A percentile compares a stretch with the other conserved stretches of the same genome.
Evolutionary conservation across 768 basidiomycete species (phyloP).

Genomic region (Rhodotorula sphaerocarpa): DNA sequence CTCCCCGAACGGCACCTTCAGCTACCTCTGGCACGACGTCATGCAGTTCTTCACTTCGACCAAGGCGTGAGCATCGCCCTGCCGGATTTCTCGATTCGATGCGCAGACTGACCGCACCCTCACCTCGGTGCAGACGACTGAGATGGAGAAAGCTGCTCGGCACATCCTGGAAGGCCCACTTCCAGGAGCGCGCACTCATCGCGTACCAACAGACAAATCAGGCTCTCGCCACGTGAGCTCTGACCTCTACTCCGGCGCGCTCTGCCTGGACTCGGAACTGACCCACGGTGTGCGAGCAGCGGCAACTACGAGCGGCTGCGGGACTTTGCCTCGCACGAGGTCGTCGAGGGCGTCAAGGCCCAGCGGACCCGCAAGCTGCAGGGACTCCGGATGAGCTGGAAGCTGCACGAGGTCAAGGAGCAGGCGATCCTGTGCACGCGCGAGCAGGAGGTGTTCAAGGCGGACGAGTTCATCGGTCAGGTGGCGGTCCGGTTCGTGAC

Average conservation of each 20-base stretch:
- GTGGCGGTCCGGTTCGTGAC: conserved; percentile 26
- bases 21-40: conserved; percentile 13
- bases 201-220: conserved; percentile 25
- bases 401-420: conserved; percentile 28
- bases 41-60: background rate
- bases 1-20: background rate
- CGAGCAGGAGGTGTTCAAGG: conserved; percentile 31
- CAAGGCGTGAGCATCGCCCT: background rate
- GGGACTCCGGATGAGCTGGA: conserved; percentile 29
- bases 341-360: conserved; percentile 26
- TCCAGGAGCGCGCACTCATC: conserved; percentile 10
- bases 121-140: background rate
- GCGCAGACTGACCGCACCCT: background rate
- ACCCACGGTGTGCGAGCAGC: background rate
- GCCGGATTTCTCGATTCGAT: too few species aligned
- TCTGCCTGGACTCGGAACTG: too few species aligned
- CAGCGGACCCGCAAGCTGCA: conserved; percentile 23
- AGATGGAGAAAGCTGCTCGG: conserved; percentile 23
- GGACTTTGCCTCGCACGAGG: conserved; percentile 10
- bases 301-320: conserved; percentile 25
- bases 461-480: conserved; percentile 29
- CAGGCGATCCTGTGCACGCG: conserved; percentile 23
- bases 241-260: too few species aligned
- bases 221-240: conserved; percentile 21
- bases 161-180: conserved; percentile 19